Base-by-base conservation (phyloP, 495 filamentous ascomycete species). In the Evernia prunastri region DNA sequence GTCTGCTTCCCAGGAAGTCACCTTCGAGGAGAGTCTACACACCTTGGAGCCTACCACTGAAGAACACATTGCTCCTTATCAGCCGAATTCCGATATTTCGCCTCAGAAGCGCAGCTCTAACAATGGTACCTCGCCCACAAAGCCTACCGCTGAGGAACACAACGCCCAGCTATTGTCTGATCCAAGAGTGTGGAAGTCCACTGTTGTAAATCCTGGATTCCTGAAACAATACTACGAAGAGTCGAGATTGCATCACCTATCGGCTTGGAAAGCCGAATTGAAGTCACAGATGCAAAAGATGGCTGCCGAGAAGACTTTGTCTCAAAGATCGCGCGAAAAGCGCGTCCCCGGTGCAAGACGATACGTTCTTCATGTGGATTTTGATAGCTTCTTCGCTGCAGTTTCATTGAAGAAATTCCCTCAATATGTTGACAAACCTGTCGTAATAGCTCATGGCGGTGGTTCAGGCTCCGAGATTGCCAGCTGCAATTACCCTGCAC, bases 311-410 rank as follows among this genome's bases (percentile, higher is more conserved):
- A 87, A 86, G 68, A 78, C 81, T 4, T 72, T 80, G 7, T 84
- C 83, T 27, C 83, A 84, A 61, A 79, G 72, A 57, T 53, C 67
- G 5, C 73, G 72, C 27, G 73, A 76, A 59, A 87, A 82, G 64
- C 72, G 74, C 39, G 71, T 77, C 0, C 74, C 82, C 42, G 87
- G 89, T 3, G 76, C 86, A 29, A 79, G 94, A 63, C 76, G 89
- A 65, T 98, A 97, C 66, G 84, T 98, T 56, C 82, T 98, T 67
- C 94, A 98, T 71, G 90, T 97, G 37, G 94, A 98, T 70, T 97
- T 97, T 70, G 94, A 98, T 73, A 91, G 89, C 72, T 98, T 98
- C 75, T 98, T 98, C 73, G 96, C 91, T 45, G 90, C 94, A 0
- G 91, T 97, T 1, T 96, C 93, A 0, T 81, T 93, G 23, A 79